Percentiles rank a stretch among this genome's conserved stretches.
phyloP scores from a whole-genome alignment of 176 grass and related monocot species.

The Chrysopogon serrulatus region DNA sequence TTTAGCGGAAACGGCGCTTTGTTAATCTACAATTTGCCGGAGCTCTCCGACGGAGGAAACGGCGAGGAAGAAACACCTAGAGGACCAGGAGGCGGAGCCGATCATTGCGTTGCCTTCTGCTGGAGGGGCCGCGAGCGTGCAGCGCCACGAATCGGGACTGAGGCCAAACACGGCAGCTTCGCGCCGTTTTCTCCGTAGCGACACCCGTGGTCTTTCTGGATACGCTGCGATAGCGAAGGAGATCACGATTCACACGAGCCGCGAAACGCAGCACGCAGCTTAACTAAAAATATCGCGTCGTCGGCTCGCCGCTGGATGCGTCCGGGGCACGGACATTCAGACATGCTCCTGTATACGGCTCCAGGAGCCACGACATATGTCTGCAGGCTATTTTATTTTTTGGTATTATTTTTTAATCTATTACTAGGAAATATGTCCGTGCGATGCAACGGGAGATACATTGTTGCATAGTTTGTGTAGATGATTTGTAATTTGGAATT shows the following conservation, averaged over 20 bases:
- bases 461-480: no score
- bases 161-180: slow-evolving; percentile 33
- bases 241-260: neutral
- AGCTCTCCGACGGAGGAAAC: neutral
- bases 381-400: neutral
- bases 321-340: neutral
- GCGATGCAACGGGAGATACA: no score
- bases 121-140: neutral
- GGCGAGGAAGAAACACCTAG: slow-evolving; percentile 7
- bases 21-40: neutral
- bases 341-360: neutral
- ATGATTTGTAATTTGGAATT: no score
- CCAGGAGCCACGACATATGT: neutral
- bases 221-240: neutral
- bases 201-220: neutral
- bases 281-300: neutral
- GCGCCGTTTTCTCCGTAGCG: slow-evolving; percentile 21
- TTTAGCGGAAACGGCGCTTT: neutral
- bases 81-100: neutral
- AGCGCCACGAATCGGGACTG: slow-evolving; percentile 25
- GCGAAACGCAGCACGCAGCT: neutral
- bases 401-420: no score
- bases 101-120: slow-evolving; percentile 2
- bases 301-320: neutral
- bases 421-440: no score